Evolutionary conservation across 306 rosid species (phyloP), one percentile per base, ranked within the genome.

Genomic region (Inga laurina): DNA sequence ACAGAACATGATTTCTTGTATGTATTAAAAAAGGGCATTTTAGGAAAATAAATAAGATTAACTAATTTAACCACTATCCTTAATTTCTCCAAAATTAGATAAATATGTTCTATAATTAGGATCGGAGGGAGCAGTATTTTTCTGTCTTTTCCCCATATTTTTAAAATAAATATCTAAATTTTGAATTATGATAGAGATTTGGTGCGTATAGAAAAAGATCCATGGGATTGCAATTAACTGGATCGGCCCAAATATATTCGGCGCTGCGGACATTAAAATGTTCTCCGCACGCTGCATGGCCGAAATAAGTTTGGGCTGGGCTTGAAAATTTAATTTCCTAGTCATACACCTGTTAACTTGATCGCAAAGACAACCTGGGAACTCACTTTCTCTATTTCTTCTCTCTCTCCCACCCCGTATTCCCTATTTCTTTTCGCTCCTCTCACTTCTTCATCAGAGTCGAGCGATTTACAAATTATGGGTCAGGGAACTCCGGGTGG

Each of bases 401-500:
- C 9, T 5, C 39, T 43, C 52, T 2, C 21, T 10, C 14, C 24
- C 10, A 6, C 6, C 13, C 56, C 44, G 6, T 12, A 11, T 71
- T 11, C n/a, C 51, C 76, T 2, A 13, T 8, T 57, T n/a, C 61
- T n/a, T 15, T n/a, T 45, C 12, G 32, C 11, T 39, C 13, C 18
- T 39, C 51, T 21, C 4, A 1, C 34, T 24, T 19, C 30, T 34
- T 45, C 22, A 12, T 13, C 21, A 68, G 16, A 68, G 16, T 12
- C 32, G 3, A 11, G 35, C 54, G 19, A 57, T 67, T 62, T 27
- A 3, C 10, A 32, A 72, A 24, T 4, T 10, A 92, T 95, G 98
- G 98, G 98, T 82, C 97, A 96, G 72, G 99, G 97, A 85, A 92
- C 98, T 70, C 99, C 98, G 10, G 98, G 98, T 2, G 94, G 99